phyloP scores from a whole-genome alignment of 495 filamentous ascomycete species.

The Daldinia concentrica region DNA sequence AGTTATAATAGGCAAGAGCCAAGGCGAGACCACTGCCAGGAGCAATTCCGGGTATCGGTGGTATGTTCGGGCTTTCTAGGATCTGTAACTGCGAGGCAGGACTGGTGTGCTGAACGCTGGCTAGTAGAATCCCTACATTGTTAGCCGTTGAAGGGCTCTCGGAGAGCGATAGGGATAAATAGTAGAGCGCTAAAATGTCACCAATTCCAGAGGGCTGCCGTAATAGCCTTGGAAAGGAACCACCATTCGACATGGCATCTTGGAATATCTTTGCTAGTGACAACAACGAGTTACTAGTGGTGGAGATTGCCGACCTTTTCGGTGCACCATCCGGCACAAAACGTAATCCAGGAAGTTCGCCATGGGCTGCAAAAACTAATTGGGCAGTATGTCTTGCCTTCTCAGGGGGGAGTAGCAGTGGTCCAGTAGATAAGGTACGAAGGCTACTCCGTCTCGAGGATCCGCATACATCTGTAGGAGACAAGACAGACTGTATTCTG shows the following conservation, averaged over 20 bases:
- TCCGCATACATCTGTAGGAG: constrained; percentile 47
- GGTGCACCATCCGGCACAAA: constrained; percentile 77
- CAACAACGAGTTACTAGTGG: constrained; percentile 93
- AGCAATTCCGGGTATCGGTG: constrained; percentile 78
- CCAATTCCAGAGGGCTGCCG: constrained; percentile 77
- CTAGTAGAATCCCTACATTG: constrained; percentile 96
- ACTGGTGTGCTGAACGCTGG: constrained; percentile 83
- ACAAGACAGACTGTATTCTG: constrained; percentile 79
- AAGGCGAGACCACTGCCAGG: constrained; percentile 89
- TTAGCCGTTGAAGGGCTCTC: constrained; percentile 98
- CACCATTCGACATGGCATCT: constrained; percentile 91
- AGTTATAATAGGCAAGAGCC: constrained; percentile 93
- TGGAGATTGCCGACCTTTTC: constrained; percentile 84
- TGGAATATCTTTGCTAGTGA: constrained; percentile 98
- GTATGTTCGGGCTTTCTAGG: constrained; percentile 41
- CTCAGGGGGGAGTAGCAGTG: constrained; percentile 84
- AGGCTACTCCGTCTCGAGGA: constrained; percentile 37
- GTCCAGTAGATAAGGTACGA: constrained; percentile 35
- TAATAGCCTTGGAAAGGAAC: constrained; percentile 65
- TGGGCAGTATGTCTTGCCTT: constrained; percentile 84
- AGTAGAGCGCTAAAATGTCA: constrained; percentile 95
- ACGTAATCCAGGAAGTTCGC: constrained; percentile 84
- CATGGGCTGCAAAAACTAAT: constrained; percentile 80
- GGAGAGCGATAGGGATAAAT: constrained; percentile 92
- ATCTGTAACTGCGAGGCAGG: constrained; percentile 51